phyloP scores from a whole-genome alignment of 2,329 filamentous ascomycete genomes.

The Amauroascus niger region DNA sequence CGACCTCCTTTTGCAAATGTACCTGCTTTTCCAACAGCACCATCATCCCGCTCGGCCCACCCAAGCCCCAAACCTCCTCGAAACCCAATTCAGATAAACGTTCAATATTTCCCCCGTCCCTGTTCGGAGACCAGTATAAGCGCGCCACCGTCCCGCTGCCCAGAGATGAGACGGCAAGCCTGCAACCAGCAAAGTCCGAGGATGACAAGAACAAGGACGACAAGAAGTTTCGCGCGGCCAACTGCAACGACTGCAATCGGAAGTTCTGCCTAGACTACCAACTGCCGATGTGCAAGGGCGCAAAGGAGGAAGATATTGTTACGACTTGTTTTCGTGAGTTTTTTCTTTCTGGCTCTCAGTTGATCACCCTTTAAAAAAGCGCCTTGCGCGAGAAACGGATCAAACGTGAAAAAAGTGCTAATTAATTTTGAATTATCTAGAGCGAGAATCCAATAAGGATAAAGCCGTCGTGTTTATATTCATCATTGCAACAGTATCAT shows the following conservation, averaged over 20 bases:
- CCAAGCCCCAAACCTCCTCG: constrained; percentile 21
- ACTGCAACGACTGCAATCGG: constrained; percentile 58
- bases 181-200: background rate
- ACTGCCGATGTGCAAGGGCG: constrained; percentile 51
- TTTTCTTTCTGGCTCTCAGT: background rate
- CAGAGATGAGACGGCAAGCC: background rate
- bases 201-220: constrained; percentile 19
- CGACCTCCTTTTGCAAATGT: constrained; percentile 62
- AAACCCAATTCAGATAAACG: constrained; percentile 11
- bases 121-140: background rate
- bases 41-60: constrained; percentile 53
- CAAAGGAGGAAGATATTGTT: constrained; percentile 54
- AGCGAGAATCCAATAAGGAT: constrained; percentile 59
- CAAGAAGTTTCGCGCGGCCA: constrained; percentile 36
- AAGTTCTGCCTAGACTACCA: constrained; percentile 57
- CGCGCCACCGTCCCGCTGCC: background rate
- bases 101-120: constrained; percentile 11
- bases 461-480: constrained; percentile 57
- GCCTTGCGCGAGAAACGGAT: too few species aligned
- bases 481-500: constrained; percentile 51
- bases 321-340: constrained; percentile 54
- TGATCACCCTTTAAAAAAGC: too few species aligned
- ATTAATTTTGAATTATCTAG: constrained; percentile 26
- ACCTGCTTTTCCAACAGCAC: constrained; percentile 59
- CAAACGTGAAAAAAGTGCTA: too few species aligned